A percentile compares a stretch with the other conserved stretches of the same genome.
Conservation (phyloP, 108 stramenopile genomes). For the Cylindrotheca closterium region DNA sequence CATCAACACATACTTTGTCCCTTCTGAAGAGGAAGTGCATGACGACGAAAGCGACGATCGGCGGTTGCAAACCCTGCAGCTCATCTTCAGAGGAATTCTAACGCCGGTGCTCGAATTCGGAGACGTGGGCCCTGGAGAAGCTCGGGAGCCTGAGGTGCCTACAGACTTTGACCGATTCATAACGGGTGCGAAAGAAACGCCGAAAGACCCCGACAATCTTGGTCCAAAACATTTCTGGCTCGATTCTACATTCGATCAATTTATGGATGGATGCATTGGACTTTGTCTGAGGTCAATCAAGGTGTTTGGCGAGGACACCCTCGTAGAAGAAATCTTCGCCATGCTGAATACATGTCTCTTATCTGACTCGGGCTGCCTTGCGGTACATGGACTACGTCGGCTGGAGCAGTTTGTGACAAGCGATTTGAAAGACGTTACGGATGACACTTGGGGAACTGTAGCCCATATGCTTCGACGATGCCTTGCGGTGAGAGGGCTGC, state of each 20-base stretch:
- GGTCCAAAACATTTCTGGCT: slow-evolving; percentile 48
- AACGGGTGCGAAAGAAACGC: slow-evolving; percentile 10
- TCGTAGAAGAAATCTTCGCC: slow-evolving; percentile 79
- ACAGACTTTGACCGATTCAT: slow-evolving; percentile 73
- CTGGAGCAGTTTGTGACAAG: slow-evolving; percentile 72
- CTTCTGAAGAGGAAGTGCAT: slow-evolving; percentile 10
- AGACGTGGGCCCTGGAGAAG: slow-evolving; percentile 27
- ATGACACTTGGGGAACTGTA: slow-evolving; percentile 83
- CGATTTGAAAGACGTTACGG: slow-evolving; percentile 58
- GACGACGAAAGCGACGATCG: slow-evolving; percentile 31
- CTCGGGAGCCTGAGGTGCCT: slow-evolving; percentile 49
- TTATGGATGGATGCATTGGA: slow-evolving; percentile 77
- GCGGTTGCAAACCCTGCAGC: slow-evolving; percentile 74
- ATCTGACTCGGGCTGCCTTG: slow-evolving; percentile 76
- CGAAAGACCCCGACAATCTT: slow-evolving; percentile 2
- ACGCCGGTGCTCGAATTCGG: slow-evolving; percentile 84
- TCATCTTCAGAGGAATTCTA: slow-evolving; percentile 79
- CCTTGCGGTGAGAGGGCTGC: slow-evolving; percentile 61
- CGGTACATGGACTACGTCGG: slow-evolving; percentile 67
- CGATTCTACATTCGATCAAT: slow-evolving; percentile 76
- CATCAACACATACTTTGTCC: slow-evolving; percentile 72
- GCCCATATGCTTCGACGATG: slow-evolving; percentile 82
- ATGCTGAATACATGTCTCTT: slow-evolving; percentile 83
- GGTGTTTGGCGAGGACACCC: slow-evolving; percentile 53
- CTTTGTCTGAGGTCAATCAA: slow-evolving; percentile 66